These are phyloP conservation scores for Orbilia brochopaga DNA, from an alignment of 2,329 filamentous ascomycete genomes.

Conservation along the genomic window DNA sequence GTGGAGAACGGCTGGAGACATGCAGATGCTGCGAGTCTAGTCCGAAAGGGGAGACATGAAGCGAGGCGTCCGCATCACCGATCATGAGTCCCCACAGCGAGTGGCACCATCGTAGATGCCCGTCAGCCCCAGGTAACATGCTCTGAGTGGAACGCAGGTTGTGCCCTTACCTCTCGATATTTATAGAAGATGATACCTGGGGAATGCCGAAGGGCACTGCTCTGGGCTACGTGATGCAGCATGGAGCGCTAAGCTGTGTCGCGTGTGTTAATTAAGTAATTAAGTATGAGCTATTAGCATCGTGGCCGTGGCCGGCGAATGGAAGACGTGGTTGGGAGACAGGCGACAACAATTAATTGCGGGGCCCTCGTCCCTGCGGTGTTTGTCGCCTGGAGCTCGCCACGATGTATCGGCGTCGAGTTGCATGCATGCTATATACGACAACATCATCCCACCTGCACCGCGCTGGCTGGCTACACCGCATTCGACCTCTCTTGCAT, in stretches of 20 bases:
- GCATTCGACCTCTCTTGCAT: too few species aligned
- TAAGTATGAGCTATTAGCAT: too few species aligned
- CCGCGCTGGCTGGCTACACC: neutral
- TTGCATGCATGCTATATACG: conserved; percentile 3
- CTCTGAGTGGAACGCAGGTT: neutral
- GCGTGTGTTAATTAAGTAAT: neutral
- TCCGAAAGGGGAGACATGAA: conserved; percentile 30
- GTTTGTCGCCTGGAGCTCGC: conserved; percentile 1
- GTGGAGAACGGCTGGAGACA: conserved; percentile 22
- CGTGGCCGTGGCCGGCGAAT: neutral
- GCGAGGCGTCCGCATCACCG: conserved; percentile 23
- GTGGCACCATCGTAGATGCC: conserved; percentile 1
- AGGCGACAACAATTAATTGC: too few species aligned
- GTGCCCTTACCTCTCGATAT: neutral
- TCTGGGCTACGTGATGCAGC: neutral
- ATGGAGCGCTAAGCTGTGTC: neutral
- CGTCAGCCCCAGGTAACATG: neutral
- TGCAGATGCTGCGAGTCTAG: conserved; percentile 16
- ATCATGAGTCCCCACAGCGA: conserved; percentile 23
- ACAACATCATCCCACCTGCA: too few species aligned
- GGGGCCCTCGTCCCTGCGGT: too few species aligned
- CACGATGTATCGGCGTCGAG: neutral
- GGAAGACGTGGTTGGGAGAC: neutral
- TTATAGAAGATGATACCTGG: neutral
- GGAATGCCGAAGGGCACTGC: neutral